Evolutionary conservation across 2,329 filamentous ascomycete genomes (phyloP), one percentile per base, ranked within the genome.

Genomic region (Cercospora zeina): DNA sequence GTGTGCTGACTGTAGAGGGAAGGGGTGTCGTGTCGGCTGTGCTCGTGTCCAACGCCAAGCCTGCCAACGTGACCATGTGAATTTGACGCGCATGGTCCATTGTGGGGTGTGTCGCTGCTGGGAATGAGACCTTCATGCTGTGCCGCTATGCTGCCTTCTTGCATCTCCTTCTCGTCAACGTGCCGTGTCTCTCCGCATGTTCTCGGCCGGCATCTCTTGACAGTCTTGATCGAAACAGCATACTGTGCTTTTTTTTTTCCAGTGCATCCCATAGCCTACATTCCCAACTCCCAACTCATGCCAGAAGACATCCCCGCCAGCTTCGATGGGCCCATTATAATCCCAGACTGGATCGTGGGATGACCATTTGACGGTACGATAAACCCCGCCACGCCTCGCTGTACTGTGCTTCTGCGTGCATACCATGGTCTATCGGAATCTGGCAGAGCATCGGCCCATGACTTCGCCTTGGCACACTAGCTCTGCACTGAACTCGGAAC

Each of bases 381-480:
- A n/a, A 21, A 9, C 57, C 42, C 49, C 58, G 33, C 16, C 54
- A 63, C 62, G 62, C 62, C 62, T 53, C 49, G 60, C 60, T 58
- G 62, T 63, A 42, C 58, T 60, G 53, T 59, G 42, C 16, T 50
- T 45, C 56, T 51, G 16, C 30, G 16, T 50, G 14, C 19, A 14
- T 36, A 49, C 30, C 47, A 37, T 30, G 37, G 19, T 61, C 33
- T 67, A 89, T 77, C 86, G 80, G 83, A 97, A 97, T 75, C 92
- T 86, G 63, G 93, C 90, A 67, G 93, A 89, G 85, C 93, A 97
- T 67, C 93, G 88, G 68, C 95, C 95, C 95, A 97, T 99, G 68
- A 99, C 92, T 78, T 97, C 95, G 73, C 95, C 95, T 77, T 99
- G 95, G 80, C 95, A 99, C n/a, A 97, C 93, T 39, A 99, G 82